A percentile compares a stretch with the other conserved stretches of the same genome.
Conservation (phyloP, 176 grass and related monocot genomes). For the Cenchrus americanus region DNA sequence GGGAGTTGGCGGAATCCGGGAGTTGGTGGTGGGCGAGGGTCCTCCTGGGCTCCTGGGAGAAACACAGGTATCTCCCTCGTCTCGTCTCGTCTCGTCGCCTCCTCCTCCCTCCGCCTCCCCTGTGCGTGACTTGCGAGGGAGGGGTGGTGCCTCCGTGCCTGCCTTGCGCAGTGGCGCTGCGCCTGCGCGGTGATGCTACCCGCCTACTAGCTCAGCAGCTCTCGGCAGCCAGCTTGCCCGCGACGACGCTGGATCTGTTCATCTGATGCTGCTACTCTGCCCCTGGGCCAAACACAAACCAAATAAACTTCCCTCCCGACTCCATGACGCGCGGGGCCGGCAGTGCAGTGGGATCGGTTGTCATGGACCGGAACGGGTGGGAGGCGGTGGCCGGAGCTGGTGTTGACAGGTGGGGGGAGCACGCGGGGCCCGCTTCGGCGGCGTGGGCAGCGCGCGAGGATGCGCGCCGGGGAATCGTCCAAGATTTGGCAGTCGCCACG, state of each 20-base stretch:
- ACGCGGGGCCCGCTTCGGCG: conserved; percentile 8
- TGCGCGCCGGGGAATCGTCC: conserved; percentile 26
- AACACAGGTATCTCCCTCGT: conserved; percentile 34
- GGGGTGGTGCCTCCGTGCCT: conserved; percentile 41
- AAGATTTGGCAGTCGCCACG: conserved; percentile 34
- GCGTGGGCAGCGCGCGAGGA: background rate
- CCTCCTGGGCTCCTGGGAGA: background rate
- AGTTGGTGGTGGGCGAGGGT: conserved; percentile 40
- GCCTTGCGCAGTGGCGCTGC: no score
- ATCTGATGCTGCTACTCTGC: background rate
- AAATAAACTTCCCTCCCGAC: background rate
- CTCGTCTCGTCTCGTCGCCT: background rate
- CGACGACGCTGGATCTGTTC: conserved; percentile 16
- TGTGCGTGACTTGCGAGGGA: conserved; percentile 32
- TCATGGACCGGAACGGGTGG: background rate
- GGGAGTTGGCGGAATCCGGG: conserved; percentile 46
- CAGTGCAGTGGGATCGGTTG: background rate
- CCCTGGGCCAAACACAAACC: background rate
- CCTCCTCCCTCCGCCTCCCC: no score
- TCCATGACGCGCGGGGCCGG: conserved; percentile 15
- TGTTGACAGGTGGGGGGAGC: background rate
- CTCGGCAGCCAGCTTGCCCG: background rate
- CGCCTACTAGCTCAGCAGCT: background rate
- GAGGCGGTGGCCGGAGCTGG: no score
- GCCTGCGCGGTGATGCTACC: background rate